These are phyloP conservation scores for Paecilomyces variotii DNA, from an alignment of 2,329 filamentous ascomycete genomes.

Conservation along the genomic window DNA sequence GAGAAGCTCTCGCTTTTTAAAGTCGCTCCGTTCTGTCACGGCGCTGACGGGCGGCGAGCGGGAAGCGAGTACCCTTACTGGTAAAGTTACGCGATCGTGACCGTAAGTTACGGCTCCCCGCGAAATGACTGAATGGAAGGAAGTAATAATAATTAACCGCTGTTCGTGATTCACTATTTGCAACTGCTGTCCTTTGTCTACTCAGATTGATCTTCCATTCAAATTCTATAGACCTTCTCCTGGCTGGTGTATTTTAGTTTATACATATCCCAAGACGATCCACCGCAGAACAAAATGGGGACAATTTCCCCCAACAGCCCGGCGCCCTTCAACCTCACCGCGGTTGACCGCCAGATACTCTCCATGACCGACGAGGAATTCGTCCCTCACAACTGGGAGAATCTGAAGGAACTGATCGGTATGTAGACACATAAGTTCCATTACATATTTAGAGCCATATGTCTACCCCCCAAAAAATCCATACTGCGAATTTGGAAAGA, in stretches of 20 bases:
- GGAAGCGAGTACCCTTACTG: background rate
- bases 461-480: background rate
- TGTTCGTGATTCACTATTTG: background rate
- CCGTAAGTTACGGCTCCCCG: background rate
- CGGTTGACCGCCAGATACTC: slow-evolving; percentile 42
- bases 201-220: background rate
- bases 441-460: background rate
- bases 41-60: background rate
- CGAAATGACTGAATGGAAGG: background rate
- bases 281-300: background rate
- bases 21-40: background rate
- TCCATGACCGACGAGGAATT: slow-evolving; percentile 47
- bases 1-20: background rate
- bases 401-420: slow-evolving; percentile 47
- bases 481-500: background rate
- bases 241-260: background rate
- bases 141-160: no score
- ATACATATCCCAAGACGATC: background rate
- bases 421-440: slow-evolving; percentile 10
- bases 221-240: background rate
- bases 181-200: background rate
- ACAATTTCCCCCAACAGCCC: background rate
- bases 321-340: slow-evolving; percentile 42
- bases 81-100: background rate
- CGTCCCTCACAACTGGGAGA: slow-evolving; percentile 44